Percentiles rank a stretch among this genome's conserved stretches.
These are phyloP conservation scores for Wickerhamiella sergipiensis DNA, from an alignment of 805 yeast genomes.

Conservation along the genomic window DNA sequence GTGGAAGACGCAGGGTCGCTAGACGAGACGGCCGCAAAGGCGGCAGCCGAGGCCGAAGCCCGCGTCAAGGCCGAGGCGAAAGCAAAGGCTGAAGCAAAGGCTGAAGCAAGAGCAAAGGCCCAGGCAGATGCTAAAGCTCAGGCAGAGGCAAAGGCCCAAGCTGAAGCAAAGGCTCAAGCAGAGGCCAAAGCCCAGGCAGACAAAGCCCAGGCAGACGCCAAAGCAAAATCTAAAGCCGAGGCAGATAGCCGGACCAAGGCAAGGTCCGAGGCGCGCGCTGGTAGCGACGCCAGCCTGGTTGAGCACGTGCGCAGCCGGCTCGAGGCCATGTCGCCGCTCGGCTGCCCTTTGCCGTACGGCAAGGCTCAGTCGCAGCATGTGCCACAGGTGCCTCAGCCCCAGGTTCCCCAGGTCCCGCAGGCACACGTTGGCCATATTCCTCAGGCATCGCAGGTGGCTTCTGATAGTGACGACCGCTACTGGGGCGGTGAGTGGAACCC, in stretches of 20 bases:
- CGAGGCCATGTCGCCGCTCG: neutral
- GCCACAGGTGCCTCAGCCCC: neutral
- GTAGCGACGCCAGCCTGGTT: neutral
- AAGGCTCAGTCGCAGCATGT: neutral
- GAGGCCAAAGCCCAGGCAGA: slow-evolving; percentile 6
- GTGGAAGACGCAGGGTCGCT: no score
- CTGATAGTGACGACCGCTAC: neutral
- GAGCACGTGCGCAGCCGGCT: neutral
- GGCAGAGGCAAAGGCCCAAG: slow-evolving; percentile 18
- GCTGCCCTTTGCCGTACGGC: neutral
- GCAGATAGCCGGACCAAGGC: neutral
- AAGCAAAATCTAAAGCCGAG: neutral
- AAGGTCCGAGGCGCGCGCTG: neutral
- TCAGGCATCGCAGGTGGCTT: neutral
- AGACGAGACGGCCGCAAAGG: no score
- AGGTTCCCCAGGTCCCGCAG: no score
- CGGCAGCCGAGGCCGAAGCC: slow-evolving; percentile 6
- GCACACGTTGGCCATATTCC: no score
- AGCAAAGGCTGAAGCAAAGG: slow-evolving; percentile 17
- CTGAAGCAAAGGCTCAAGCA: neutral
- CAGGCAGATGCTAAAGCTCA: slow-evolving; percentile 18
- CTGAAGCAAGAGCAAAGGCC: slow-evolving; percentile 5
- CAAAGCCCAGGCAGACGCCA: slow-evolving; percentile 19
- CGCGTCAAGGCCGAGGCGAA: slow-evolving; percentile 16
- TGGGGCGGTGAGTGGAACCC: neutral